These are phyloP conservation scores for Metarhizium brunneum DNA, from an alignment of 2,329 filamentous ascomycete genomes.

Conservation along the genomic window DNA sequence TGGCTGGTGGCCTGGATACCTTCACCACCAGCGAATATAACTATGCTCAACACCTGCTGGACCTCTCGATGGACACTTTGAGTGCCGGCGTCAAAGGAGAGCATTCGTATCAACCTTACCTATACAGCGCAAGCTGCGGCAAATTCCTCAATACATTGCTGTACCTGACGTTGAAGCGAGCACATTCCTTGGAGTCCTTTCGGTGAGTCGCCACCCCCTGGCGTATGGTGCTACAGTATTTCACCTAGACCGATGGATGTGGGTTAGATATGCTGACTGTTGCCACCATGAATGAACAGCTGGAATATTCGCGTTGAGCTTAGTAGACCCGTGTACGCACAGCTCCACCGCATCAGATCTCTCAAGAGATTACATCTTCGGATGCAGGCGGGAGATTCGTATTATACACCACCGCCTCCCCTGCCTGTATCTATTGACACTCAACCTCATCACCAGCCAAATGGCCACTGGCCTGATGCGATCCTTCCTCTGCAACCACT, in stretches of 20 bases:
- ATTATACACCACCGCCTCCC: constrained; percentile 40
- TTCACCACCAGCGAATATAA: constrained; percentile 55
- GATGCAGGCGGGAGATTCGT: constrained; percentile 47
- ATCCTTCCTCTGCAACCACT: constrained; percentile 14
- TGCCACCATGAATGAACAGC: constrained; percentile 19
- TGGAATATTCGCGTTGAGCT: constrained; percentile 59
- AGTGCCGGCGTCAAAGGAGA: constrained; percentile 44
- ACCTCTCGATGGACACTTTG: constrained; percentile 47
- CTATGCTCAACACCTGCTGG: constrained; percentile 48
- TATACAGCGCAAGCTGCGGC: constrained; percentile 46
- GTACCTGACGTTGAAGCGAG: constrained; percentile 45
- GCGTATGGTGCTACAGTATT: not conserved
- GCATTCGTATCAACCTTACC: constrained; percentile 42
- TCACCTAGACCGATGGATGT: not conserved
- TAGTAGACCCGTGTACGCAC: constrained; percentile 46
- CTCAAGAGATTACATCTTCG: constrained; percentile 48
- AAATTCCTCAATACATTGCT: constrained; percentile 57
- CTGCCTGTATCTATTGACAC: constrained; percentile 26
- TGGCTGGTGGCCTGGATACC: constrained; percentile 50
- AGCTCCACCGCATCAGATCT: constrained; percentile 42
- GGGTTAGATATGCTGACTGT: constrained; percentile 1
- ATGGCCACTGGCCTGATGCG: constrained; percentile 17
- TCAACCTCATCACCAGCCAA: constrained; percentile 24
- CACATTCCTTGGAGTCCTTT: constrained; percentile 46
- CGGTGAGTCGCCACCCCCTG: constrained; percentile 27